Evolutionary conservation across 768 basidiomycete genomes (phyloP), one percentile per base, ranked within the genome.

Genomic region (Kwoniella sp.): DNA sequence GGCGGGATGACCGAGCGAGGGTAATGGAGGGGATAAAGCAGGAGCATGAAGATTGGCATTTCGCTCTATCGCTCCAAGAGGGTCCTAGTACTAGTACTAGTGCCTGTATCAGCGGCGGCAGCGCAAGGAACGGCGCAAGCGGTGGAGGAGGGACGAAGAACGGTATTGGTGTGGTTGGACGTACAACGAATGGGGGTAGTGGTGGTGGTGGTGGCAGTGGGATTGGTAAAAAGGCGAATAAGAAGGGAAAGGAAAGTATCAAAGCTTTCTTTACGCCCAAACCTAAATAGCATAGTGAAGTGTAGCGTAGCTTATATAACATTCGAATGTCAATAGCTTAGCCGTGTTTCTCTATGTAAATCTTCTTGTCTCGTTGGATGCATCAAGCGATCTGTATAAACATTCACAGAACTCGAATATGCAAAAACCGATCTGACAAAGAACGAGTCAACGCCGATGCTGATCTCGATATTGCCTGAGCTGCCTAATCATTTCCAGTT

Each of bases 41-140:
- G 37, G 94, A 96, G 74, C 94, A 97, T 70, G 84, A 86, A 36
- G 94, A 96, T 80, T 96, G 86, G 78, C 94, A 97, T 78, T 87
- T 92, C 69, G 93, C 94, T 1, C 83, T 87, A 71, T 88, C 91
- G 59, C 76, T 97, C 55, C 84, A 88, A 22, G 83, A 83, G 25
- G 81, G 55, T n/a, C 62, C 68, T 48, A 26, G 48, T 2, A n/a
- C 13, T 27, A 44, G 40, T 2, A 7, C 27, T 13, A 36, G 59
- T n/a, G 37, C 50, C 21, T n/a, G 29, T 0, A 27, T 29, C 29
- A n/a, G n/a, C 26, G 58, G 13, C 6, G 21, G 44, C 13, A 62
- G 29, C 29, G 25, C 15, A 13, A 13, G 25, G 24, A 44, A 6
- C 36, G 47, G 46, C 22, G 51, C 19, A 2, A 40, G 55, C 12